Evolutionary conservation across 2,329 filamentous ascomycete species (phyloP).

Genomic region (Penicillium expansum): DNA sequence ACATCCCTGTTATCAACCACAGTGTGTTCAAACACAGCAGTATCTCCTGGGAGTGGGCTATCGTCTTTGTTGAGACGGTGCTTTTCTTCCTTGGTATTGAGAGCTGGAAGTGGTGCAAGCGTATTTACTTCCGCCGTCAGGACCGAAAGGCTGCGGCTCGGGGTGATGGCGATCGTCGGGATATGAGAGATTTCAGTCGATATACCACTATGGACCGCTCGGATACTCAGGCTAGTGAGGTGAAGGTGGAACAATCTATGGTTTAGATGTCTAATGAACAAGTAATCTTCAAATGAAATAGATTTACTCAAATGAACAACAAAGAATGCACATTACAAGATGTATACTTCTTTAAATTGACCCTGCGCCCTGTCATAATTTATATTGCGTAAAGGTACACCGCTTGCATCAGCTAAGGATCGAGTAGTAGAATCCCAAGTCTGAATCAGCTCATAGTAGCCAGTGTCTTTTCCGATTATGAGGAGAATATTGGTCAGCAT

Average conservation of each 20-base stretch:
- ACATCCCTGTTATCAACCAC: slow-evolving; percentile 66
- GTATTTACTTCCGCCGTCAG: slow-evolving; percentile 50
- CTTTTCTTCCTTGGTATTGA: slow-evolving; percentile 66
- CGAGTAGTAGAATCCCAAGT: too few relatives aligned
- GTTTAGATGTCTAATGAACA: slow-evolving; percentile 21
- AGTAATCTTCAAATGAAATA: neutral
- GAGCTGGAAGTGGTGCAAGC: slow-evolving; percentile 65
- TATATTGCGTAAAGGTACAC: too few relatives aligned
- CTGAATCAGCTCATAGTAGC: too few relatives aligned
- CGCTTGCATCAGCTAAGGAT: too few relatives aligned
- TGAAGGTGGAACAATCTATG: slow-evolving; percentile 30
- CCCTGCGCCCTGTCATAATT: neutral
- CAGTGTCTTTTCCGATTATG: too few relatives aligned
- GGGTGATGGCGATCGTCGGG: slow-evolving; percentile 13
- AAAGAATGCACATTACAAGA: neutral
- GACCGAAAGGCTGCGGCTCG: slow-evolving; percentile 12
- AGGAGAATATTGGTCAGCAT: too few relatives aligned
- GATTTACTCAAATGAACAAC: neutral
- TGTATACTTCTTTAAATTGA: neutral
- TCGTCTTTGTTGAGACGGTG: slow-evolving; percentile 60
- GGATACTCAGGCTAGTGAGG: slow-evolving; percentile 29
- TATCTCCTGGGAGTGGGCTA: slow-evolving; percentile 68
- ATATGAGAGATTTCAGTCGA: slow-evolving; percentile 29
- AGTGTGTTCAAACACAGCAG: slow-evolving; percentile 64
- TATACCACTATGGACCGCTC: slow-evolving; percentile 36